Evolutionary conservation across 257 asterid genomes (phyloP).

Genomic region (Nicotiana attenuata): DNA sequence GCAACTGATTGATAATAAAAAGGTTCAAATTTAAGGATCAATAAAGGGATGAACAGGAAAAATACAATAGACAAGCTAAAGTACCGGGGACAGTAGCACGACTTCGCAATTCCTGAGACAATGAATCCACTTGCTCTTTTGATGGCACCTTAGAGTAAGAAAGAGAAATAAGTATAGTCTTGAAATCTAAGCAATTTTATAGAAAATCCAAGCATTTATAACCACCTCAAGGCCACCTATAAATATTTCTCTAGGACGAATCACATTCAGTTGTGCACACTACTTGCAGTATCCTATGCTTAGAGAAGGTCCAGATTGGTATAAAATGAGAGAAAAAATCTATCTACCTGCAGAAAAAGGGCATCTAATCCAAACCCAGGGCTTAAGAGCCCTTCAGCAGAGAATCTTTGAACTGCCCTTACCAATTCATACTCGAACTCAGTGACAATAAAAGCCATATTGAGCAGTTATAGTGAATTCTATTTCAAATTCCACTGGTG

Average conservation of each 20-base stretch:
- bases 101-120: slow-evolving; percentile 76
- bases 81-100: slow-evolving; percentile 94
- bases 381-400: neutral
- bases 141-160: slow-evolving; percentile 67
- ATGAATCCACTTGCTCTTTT: slow-evolving; percentile 81
- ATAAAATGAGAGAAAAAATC: neutral
- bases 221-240: neutral
- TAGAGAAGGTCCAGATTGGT: neutral
- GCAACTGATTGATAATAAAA: neutral
- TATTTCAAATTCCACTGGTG: neutral
- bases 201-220: neutral
- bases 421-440: neutral
- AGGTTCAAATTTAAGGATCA: neutral
- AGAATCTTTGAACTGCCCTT: neutral
- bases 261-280: neutral
- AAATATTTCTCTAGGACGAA: neutral
- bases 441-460: neutral
- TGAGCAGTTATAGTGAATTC: neutral
- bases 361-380: neutral
- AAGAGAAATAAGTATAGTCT: slow-evolving; percentile 3
- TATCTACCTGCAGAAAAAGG: neutral
- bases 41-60: neutral
- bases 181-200: neutral
- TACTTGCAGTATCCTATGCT: neutral
- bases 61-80: slow-evolving; percentile 18